These are phyloP conservation scores for Magnusiomyces paraingens DNA, from an alignment of 1,139 yeast genomes.

Conservation along the genomic window DNA sequence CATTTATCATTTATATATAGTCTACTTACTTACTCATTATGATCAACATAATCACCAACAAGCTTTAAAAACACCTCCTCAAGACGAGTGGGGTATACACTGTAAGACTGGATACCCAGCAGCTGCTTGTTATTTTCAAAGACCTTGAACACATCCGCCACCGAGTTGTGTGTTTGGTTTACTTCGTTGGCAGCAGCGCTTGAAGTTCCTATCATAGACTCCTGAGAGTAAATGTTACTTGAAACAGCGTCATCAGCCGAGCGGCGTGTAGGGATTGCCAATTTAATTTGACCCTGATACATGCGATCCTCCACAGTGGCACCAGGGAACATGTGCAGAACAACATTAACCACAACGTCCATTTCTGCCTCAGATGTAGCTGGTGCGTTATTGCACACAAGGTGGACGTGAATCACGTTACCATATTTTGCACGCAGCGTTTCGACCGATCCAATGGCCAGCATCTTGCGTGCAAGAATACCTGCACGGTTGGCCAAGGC, in stretches of 20 bases:
- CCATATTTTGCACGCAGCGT: slow-evolving; percentile 24
- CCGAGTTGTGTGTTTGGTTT: not conserved
- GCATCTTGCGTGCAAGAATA: slow-evolving; percentile 29
- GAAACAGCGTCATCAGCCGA: too few relatives aligned
- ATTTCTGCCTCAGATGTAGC: slow-evolving; percentile 25
- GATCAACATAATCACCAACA: too few relatives aligned
- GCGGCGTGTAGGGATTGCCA: slow-evolving; percentile 23
- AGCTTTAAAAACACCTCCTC: slow-evolving; percentile 32
- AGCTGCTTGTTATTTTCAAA: slow-evolving; percentile 26
- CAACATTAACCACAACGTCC: slow-evolving; percentile 18
- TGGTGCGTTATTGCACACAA: slow-evolving; percentile 29
- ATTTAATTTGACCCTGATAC: slow-evolving; percentile 33
- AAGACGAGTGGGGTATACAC: slow-evolving; percentile 30
- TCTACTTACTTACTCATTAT: too few relatives aligned
- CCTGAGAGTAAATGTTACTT: too few relatives aligned
- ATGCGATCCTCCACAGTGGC: slow-evolving; percentile 26
- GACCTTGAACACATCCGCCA: slow-evolving; percentile 25
- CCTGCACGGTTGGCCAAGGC: slow-evolving; percentile 36
- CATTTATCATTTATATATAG: too few relatives aligned
- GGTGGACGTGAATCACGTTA: slow-evolving; percentile 28
- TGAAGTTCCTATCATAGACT: too few relatives aligned
- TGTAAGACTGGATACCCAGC: slow-evolving; percentile 28
- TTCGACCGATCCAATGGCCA: slow-evolving; percentile 33
- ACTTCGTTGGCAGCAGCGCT: too few relatives aligned
- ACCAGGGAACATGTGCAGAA: too few relatives aligned